These are phyloP conservation scores for Elsinoe ampelina DNA, from an alignment of 2,329 filamentous ascomycete species.

Conservation along the genomic window DNA sequence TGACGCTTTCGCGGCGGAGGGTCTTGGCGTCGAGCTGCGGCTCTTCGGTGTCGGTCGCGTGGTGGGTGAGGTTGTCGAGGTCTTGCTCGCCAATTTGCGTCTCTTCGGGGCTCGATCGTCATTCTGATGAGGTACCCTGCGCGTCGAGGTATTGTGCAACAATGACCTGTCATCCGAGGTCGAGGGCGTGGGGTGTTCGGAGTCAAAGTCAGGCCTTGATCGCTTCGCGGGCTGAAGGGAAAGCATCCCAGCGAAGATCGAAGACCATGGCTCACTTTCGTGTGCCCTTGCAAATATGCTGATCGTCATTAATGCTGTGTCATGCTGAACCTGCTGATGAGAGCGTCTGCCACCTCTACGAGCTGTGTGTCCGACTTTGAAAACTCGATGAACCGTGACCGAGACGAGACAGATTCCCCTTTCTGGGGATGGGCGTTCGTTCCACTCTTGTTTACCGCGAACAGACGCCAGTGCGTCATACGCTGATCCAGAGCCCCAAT, in stretches of 20 bases:
- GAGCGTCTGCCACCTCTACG: not conserved
- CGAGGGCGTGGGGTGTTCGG: slow-evolving; percentile 6
- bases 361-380: not conserved
- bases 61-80: not conserved
- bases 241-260: slow-evolving; percentile 14
- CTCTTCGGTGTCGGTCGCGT: slow-evolving; percentile 8
- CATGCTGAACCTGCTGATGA: not conserved
- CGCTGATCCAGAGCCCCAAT: slow-evolving; percentile 2
- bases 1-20: not conserved
- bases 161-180: not conserved
- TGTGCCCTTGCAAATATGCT: slow-evolving; percentile 14
- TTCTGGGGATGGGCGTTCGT: slow-evolving; percentile 7
- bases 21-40: slow-evolving; percentile 10
- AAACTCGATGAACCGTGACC: slow-evolving; percentile 3
- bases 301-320: slow-evolving; percentile 12
- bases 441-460: slow-evolving; percentile 6
- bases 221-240: slow-evolving; percentile 13
- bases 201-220: slow-evolving; percentile 3
- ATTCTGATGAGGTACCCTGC: not conserved
- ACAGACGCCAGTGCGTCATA: slow-evolving; percentile 8
- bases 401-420: slow-evolving; percentile 6
- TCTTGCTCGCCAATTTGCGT: slow-evolving; percentile 7
- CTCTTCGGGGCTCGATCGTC: slow-evolving; percentile 4
- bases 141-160: not conserved
- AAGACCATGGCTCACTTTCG: slow-evolving; percentile 15